Evolutionary conservation across 148 eudicot genomes (phyloP), one percentile per base, ranked within the genome.

Genomic region (Camellia granthamiana): DNA sequence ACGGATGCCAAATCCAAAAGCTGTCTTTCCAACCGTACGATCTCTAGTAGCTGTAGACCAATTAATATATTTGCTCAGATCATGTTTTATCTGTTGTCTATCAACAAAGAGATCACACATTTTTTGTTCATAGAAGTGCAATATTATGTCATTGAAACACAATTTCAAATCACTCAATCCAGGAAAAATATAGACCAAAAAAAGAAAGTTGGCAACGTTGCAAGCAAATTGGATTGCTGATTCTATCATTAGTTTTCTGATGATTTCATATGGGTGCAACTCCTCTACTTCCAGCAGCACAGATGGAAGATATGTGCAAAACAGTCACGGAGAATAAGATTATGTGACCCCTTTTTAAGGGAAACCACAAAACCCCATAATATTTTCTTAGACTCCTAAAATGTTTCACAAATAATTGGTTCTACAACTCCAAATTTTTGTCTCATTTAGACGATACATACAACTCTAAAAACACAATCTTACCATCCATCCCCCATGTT

Each of bases 1-100:
- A 12, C 87, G 86, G 65, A 95, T 72, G 77, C 97, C 94, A 75
- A 93, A 90, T 59, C 99, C 99, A 42, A 89, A 87, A 43, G 90
- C 87, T 9, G 92, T 87, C 63, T 89, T 86, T 51, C 93, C 91
- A 52, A 62, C 74, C 3, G 13, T 74, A 74, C 88, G 95, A 79
- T 92, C 93, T 84, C 93, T 89, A 74, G 81, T 89, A 79, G 94
- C 97, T 93, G 91, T 56, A 82, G 76, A 79, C 74, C 56, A 69
- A 71, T 54, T 8, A 52, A 8, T 11, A 47, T 52, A 70, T 59
- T 30, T 30, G 42, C 49, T 30, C 15, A 49, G 21, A 47, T 77
- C 19, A 51, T 54, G 7, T 43, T 38, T 51, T 52, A 64, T 16
- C 56, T 13, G 41, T 7, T 12, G 19, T 70, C 13, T 70, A 7